These are phyloP conservation scores for Eucalyptus decipiens DNA, from an alignment of 345 rosid species.

Conservation along the genomic window DNA sequence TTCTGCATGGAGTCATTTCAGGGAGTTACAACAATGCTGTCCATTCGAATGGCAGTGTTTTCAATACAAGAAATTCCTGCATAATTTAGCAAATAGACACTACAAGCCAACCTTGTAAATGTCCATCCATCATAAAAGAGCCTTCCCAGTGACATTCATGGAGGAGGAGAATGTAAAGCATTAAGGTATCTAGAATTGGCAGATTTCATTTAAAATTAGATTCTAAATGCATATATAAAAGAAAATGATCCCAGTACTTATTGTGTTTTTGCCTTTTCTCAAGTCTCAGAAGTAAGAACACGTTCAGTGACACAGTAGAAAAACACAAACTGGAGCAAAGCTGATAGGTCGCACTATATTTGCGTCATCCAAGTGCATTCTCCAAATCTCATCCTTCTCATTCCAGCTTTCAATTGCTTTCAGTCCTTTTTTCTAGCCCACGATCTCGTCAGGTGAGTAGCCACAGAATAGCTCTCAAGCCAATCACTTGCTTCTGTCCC, in stretches of 20 bases:
- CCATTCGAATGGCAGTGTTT: background rate
- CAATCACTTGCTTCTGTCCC: background rate
- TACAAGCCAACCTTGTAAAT: background rate
- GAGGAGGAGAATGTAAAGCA: background rate
- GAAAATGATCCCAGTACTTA: background rate
- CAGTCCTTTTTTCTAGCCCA: background rate
- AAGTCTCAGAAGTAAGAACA: background rate
- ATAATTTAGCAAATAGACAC: background rate
- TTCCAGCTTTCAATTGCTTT: background rate
- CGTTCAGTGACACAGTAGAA: background rate
- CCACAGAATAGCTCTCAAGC: background rate
- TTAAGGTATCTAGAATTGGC: background rate
- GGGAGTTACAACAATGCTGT: background rate
- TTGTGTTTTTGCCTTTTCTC: background rate
- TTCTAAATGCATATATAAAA: background rate
- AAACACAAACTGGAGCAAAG: background rate
- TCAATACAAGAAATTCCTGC: background rate
- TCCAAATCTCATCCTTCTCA: background rate
- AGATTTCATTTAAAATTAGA: background rate
- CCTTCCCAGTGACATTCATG: no score
- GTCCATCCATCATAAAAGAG: background rate
- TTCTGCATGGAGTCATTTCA: background rate
- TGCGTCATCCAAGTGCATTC: background rate
- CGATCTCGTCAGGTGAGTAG: background rate
- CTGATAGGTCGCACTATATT: background rate